Evolutionary conservation across 495 filamentous ascomycete species (phyloP).

Genomic region (Xylaria castorea): DNA sequence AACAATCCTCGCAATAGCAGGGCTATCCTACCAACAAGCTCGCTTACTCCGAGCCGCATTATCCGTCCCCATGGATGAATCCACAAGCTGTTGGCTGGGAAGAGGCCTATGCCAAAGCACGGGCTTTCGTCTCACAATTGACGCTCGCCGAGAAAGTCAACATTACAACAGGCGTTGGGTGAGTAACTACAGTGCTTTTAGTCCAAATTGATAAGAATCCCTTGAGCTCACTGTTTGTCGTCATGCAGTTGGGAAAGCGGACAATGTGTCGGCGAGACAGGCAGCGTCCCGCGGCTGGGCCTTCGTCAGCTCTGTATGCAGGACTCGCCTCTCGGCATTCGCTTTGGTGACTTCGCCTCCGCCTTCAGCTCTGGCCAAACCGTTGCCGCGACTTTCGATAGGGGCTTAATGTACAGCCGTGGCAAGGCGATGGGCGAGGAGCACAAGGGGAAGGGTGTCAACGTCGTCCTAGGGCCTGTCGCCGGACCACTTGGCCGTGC

Average conservation of each 20-base stretch:
- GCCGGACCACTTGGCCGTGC: conserved; percentile 81
- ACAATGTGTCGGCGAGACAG: conserved; percentile 80
- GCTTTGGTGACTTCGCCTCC: conserved; percentile 76
- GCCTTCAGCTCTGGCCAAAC: conserved; percentile 85
- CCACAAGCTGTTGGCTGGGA: conserved; percentile 74
- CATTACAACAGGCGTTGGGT: conserved; percentile 85
- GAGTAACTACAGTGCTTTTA: conserved; percentile 32
- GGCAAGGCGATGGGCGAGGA: conserved; percentile 83
- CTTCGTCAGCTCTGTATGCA: conserved; percentile 86
- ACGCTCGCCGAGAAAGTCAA: conserved; percentile 93
- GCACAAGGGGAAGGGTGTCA: conserved; percentile 81
- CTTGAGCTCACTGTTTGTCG: conserved; percentile 31
- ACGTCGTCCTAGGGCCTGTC: conserved; percentile 87
- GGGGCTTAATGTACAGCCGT: conserved; percentile 71
- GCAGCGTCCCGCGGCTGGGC: conserved; percentile 75
- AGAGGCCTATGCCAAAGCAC: conserved; percentile 77
- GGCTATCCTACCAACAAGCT: conserved; percentile 27
- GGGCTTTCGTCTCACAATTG: conserved; percentile 79
- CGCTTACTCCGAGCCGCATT: conserved; percentile 63
- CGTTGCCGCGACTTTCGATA: conserved; percentile 79
- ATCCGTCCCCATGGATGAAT: conserved; percentile 85
- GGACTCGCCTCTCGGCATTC: conserved; percentile 86
- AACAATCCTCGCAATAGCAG: not conserved
- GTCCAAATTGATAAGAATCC: not conserved
- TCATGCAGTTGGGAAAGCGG: conserved; percentile 71